Conservation (phyloP, 1,284 basidiomycete genomes). For the Ceratobasidium sp. region DNA sequence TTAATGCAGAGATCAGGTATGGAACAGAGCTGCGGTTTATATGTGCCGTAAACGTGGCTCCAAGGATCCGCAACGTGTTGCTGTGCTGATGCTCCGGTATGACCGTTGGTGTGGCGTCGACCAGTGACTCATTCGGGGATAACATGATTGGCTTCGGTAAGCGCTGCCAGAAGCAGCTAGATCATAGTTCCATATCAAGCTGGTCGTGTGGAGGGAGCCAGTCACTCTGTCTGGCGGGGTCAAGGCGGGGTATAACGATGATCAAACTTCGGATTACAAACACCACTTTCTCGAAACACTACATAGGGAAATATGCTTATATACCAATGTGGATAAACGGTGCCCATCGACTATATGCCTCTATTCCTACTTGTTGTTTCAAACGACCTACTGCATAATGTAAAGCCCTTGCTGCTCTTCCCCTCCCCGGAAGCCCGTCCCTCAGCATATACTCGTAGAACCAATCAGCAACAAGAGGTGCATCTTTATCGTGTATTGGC, state of each 20-base stretch:
- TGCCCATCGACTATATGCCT: neutral
- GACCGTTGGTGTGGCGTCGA: neutral
- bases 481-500: neutral
- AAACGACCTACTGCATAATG: neutral
- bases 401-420: neutral
- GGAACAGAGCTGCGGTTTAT: neutral
- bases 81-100: neutral
- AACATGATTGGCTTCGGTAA: neutral
- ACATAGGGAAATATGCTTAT: neutral
- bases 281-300: too few species aligned
- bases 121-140: neutral
- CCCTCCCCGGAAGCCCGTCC: neutral
- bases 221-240: too few species aligned
- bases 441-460: neutral
- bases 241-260: too few species aligned
- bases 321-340: neutral
- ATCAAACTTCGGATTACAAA: too few species aligned
- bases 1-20: neutral
- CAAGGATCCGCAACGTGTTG: conserved; percentile 1
- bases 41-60: neutral
- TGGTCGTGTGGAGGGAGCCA: too few species aligned
- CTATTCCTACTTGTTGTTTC: neutral
- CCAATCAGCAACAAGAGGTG: neutral
- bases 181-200: too few species aligned
- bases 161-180: too few species aligned